Conservation (phyloP, 139 green algal genomes). For the Micromonas commoda region DNA sequence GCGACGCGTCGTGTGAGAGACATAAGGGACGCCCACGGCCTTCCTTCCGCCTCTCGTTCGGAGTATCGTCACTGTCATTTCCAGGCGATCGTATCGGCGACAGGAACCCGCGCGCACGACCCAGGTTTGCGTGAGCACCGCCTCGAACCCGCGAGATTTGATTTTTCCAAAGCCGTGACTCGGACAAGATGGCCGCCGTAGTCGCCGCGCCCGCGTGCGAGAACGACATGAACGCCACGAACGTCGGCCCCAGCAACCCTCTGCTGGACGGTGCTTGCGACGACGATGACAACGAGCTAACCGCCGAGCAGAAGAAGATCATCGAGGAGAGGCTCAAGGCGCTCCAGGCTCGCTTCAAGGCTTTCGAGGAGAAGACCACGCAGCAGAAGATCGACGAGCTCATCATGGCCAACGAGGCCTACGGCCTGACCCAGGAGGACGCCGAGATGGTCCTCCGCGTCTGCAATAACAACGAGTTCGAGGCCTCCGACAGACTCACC, state of each 20-base stretch:
- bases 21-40: too few relatives aligned
- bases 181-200: background rate
- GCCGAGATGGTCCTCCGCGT: slow-evolving; percentile 7
- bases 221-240: slow-evolving; percentile 10
- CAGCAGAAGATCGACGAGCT: slow-evolving; percentile 20
- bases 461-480: slow-evolving; percentile 12
- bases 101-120: too few relatives aligned
- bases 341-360: slow-evolving; percentile 20
- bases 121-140: too few relatives aligned
- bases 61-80: too few relatives aligned
- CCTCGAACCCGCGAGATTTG: too few relatives aligned
- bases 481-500: background rate
- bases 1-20: too few relatives aligned
- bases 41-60: too few relatives aligned
- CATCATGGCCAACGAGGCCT: slow-evolving; percentile 5
- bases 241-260: background rate
- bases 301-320: slow-evolving; percentile 5
- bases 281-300: slow-evolving; percentile 14
- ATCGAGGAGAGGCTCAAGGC: slow-evolving; percentile 13
- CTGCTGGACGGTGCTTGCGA: background rate
- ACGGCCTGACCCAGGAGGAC: background rate
- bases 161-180: too few relatives aligned
- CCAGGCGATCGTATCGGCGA: too few relatives aligned
- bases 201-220: background rate
- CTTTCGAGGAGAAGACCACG: slow-evolving; percentile 18